Conservation (phyloP, 2,329 filamentous ascomycete genomes). For the Acrodontium crateriforme region DNA sequence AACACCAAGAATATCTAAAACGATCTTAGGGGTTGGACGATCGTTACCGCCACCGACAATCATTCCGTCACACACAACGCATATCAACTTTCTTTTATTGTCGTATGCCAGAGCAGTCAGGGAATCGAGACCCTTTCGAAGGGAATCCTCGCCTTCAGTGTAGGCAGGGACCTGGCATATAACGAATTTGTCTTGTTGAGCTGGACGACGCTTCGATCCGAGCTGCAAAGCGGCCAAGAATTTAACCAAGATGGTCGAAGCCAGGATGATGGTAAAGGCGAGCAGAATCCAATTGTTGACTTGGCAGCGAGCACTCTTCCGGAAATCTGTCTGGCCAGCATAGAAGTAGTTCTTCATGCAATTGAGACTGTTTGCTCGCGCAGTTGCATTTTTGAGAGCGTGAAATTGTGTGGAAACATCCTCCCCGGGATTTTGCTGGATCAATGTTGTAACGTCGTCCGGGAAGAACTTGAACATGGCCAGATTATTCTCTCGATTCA, state of each 20-base stretch:
- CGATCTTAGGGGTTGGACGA: slow-evolving; percentile 90
- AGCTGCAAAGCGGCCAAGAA: slow-evolving; percentile 90
- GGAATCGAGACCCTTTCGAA: slow-evolving; percentile 86
- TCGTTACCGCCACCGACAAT: slow-evolving; percentile 95
- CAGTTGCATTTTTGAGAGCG: slow-evolving; percentile 33
- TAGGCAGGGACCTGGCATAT: slow-evolving; percentile 97
- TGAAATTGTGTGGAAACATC: slow-evolving; percentile 61
- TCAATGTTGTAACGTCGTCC: slow-evolving; percentile 47
- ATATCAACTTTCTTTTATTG: slow-evolving; percentile 95
- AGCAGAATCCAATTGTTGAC: slow-evolving; percentile 86
- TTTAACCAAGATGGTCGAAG: slow-evolving; percentile 67
- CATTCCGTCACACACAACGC: slow-evolving; percentile 92
- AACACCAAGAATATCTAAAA: slow-evolving; percentile 91
- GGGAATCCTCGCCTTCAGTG: slow-evolving; percentile 90
- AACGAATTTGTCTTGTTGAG: slow-evolving; percentile 94
- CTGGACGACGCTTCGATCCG: slow-evolving; percentile 75
- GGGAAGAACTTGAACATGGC: slow-evolving; percentile 60
- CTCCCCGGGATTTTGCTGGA: slow-evolving; percentile 62
- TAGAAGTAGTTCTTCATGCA: slow-evolving; percentile 80
- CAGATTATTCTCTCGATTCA: slow-evolving; percentile 40
- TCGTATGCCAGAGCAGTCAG: slow-evolving; percentile 91
- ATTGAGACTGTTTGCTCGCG: slow-evolving; percentile 55
- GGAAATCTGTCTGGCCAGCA: slow-evolving; percentile 72
- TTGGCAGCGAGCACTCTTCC: slow-evolving; percentile 59
- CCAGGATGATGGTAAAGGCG: slow-evolving; percentile 73